phyloP scores from a whole-genome alignment of 768 basidiomycete genomes.

The Suillus lakei region DNA sequence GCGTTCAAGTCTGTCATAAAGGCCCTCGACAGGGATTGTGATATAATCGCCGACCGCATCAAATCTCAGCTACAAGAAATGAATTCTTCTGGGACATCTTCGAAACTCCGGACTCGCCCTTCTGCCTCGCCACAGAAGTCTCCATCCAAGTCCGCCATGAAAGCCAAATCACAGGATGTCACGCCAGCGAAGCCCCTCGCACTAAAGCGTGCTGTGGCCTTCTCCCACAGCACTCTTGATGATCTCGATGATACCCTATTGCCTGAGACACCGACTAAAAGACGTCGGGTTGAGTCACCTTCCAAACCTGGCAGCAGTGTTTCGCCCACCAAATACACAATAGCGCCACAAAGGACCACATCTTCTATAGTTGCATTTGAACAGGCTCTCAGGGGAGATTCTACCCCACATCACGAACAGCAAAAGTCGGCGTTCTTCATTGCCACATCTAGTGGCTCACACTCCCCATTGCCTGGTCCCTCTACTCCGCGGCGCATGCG shows the following conservation, averaged over 20 bases:
- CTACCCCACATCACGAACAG: background rate
- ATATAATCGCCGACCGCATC: conserved; percentile 28
- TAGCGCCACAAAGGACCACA: background rate
- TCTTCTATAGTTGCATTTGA: conserved; percentile 22
- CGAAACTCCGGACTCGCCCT: background rate
- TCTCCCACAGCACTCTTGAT: conserved; percentile 17
- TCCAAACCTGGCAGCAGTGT: conserved; percentile 19
- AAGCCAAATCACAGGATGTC: conserved; percentile 20
- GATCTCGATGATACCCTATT: conserved; percentile 27
- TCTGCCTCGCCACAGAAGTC: conserved; percentile 22
- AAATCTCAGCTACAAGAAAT: conserved; percentile 17
- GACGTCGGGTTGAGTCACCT: conserved; percentile 35
- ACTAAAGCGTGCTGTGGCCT: conserved; percentile 39
- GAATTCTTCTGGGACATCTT: background rate
- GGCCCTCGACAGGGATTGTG: conserved; percentile 30
- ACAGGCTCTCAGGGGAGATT: conserved; percentile 18
- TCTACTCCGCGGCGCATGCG: conserved; percentile 30
- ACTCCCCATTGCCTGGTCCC: conserved; percentile 21
- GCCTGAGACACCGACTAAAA: conserved; percentile 50
- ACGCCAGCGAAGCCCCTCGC: conserved; percentile 38
- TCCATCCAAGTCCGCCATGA: conserved; percentile 23
- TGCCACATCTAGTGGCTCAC: conserved; percentile 1
- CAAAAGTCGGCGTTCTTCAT: conserved; percentile 7
- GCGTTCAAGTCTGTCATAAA: conserved; percentile 24
- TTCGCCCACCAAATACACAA: conserved; percentile 16